Evolutionary conservation across 345 rosid genomes (phyloP).

Genomic region (Aethionema arabicum): DNA sequence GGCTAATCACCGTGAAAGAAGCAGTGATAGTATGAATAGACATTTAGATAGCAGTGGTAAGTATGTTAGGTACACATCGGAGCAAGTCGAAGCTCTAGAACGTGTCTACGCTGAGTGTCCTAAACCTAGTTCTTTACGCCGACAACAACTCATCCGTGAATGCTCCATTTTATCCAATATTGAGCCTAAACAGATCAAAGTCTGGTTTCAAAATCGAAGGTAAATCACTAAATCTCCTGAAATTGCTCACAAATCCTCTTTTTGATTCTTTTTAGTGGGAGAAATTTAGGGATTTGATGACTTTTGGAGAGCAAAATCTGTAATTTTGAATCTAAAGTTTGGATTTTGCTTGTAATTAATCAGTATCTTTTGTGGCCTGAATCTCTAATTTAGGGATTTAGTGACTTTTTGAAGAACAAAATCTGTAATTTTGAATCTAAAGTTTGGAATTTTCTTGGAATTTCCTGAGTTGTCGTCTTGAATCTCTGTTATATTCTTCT

Average conservation of each 20-base stretch:
- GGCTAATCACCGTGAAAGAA: conserved; percentile 73
- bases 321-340: conserved; percentile 1
- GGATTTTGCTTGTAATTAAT: not conserved
- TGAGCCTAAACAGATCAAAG: conserved; percentile 99
- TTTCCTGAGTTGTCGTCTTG: not conserved
- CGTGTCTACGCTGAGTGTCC: conserved; percentile 76
- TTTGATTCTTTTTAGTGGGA: not conserved
- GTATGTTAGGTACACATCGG: conserved; percentile 59
- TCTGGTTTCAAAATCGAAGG: conserved; percentile 99
- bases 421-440: not conserved
- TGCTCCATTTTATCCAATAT: conserved; percentile 89
- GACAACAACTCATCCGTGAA: conserved; percentile 95
- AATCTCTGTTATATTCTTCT: conserved; percentile 7
- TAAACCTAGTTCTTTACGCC: conserved; percentile 86
- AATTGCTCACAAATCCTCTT: not conserved
- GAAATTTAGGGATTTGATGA: too few relatives aligned
- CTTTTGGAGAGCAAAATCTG: not conserved
- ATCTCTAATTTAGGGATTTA: not conserved
- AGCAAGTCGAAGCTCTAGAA: conserved; percentile 38
- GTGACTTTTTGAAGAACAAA: not conserved
- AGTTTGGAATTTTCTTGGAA: conserved; percentile 3
- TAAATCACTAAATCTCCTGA: conserved; percentile 20
- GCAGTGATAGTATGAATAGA: conserved; percentile 71
- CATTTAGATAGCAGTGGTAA: conserved; percentile 73
- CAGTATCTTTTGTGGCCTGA: not conserved